phyloP scores from a whole-genome alignment of 257 asterid species.

The Nicotiana noctiflora region DNA sequence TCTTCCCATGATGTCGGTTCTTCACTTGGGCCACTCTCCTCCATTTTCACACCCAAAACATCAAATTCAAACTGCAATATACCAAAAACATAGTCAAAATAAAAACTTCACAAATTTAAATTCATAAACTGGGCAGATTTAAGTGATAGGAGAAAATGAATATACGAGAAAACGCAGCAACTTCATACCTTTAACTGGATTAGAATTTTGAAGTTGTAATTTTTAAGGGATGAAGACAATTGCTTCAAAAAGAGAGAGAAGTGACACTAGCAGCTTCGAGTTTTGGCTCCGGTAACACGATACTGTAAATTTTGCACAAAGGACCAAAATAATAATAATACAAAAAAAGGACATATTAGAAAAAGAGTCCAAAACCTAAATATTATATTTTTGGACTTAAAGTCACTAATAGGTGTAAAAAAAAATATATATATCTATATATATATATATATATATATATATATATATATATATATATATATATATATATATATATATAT shows the following conservation, averaged over 20 bases:
- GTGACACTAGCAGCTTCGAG: not conserved
- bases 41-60: slow-evolving; percentile 31
- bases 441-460: too few species aligned
- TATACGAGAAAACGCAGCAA: not conserved
- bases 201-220: not conserved
- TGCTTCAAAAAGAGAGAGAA: not conserved
- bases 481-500: too few species aligned
- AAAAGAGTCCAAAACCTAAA: too few species aligned
- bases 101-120: not conserved
- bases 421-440: too few species aligned
- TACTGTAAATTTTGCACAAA: too few species aligned
- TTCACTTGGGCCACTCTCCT: slow-evolving; percentile 41
- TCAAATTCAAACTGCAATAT: not conserved
- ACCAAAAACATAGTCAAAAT: not conserved
- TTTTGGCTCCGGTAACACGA: not conserved
- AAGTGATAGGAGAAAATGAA: not conserved
- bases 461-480: too few species aligned
- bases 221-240: not conserved
- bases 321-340: too few species aligned
- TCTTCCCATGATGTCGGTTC: slow-evolving; percentile 77
- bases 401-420: too few species aligned
- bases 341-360: too few species aligned
- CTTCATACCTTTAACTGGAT: not conserved
- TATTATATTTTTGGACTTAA: too few species aligned
- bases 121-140: too few species aligned